Percentiles rank a stretch among this genome's conserved stretches.
phyloP scores from a whole-genome alignment of 352 stramenopile genomes.

The Aphanomyces invadans region DNA sequence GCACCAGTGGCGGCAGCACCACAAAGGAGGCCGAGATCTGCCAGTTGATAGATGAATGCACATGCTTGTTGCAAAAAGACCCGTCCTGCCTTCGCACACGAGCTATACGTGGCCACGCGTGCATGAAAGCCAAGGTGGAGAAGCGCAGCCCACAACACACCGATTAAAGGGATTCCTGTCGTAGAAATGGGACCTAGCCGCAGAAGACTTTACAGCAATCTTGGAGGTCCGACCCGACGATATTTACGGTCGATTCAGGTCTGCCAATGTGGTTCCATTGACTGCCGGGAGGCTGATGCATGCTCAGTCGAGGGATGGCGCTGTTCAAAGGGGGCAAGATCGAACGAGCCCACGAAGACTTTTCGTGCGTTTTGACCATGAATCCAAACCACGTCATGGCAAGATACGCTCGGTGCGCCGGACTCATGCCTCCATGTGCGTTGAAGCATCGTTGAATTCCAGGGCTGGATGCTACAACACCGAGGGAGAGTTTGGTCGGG shows the following conservation, averaged over 20 bases:
- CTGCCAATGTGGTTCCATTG: too few species aligned
- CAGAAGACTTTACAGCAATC: conserved; percentile 50
- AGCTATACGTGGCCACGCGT: conserved; percentile 54
- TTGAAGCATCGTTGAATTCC: not conserved
- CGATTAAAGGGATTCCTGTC: not conserved
- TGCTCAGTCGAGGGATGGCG: conserved; percentile 59
- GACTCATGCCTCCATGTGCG: not conserved
- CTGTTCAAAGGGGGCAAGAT: conserved; percentile 48
- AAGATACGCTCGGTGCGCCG: conserved; percentile 43
- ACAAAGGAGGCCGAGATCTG: conserved; percentile 41
- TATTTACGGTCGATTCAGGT: conserved; percentile 50
- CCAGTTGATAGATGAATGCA: conserved; percentile 48
- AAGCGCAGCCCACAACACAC: not conserved
- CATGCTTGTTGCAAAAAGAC: conserved; percentile 34
- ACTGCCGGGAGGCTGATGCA: too few species aligned
- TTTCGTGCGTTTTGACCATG: conserved; percentile 49
- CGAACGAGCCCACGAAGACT: conserved; percentile 52
- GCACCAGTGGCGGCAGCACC: not conserved
- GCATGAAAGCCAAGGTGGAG: conserved; percentile 57
- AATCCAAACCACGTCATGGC: conserved; percentile 76
- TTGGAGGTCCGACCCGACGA: conserved; percentile 43
- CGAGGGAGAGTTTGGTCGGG: conserved; percentile 55
- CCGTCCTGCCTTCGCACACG: conserved; percentile 50
- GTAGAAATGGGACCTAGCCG: conserved; percentile 41
- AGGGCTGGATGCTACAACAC: conserved; percentile 66